Evolutionary conservation across 73 alveolate species (phyloP), one percentile per base, ranked within the genome.

Genomic region (Effrenium voratum): DNA sequence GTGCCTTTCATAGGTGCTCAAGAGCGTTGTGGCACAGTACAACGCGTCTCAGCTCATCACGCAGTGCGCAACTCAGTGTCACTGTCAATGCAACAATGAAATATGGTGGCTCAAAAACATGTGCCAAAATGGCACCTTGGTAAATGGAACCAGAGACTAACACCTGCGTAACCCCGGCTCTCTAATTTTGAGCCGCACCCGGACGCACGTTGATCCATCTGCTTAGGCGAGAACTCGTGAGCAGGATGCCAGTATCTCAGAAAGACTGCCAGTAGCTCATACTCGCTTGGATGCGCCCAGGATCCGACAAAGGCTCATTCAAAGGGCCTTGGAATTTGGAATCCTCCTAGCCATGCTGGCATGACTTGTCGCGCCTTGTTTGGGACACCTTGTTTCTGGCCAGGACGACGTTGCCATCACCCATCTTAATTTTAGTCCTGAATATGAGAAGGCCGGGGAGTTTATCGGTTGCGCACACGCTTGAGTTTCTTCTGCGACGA

Each of bases 371-470:
- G 38, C 41, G 38, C 76, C 4, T 6, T 19, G 76, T 19, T 63
- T 19, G 38, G 12, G 8, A 43, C 22, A 32, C 34, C 36, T 16
- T 68, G 75, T 1, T 30, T 19, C 22, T 19, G 98, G 98, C 66
- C 99, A 99, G 77, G 99, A 99, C 80, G 99, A 99, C 96, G 99
- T 99, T 93, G 99, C 99, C 82, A 99, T 99, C 91, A 99, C 99
- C 49, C 99, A 99, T 93, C 60, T 99, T 86, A 95, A 96, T 70
- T 99, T 99, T 98, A 95, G 99, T 47, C 93, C 95, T 1, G 99
- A 99, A 50, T 99, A 79, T 87, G 99, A 93, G 76, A 77, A 91
- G 98, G 98, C 91, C 13, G 36, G 45, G 32, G 1, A 72, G 32
- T n/a, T 19, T 5, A 72, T 45, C 47, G 72, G 1, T 57, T 72